phyloP scores from a whole-genome alignment of 2,329 filamentous ascomycete genomes.

The Pezicula carpinea region DNA sequence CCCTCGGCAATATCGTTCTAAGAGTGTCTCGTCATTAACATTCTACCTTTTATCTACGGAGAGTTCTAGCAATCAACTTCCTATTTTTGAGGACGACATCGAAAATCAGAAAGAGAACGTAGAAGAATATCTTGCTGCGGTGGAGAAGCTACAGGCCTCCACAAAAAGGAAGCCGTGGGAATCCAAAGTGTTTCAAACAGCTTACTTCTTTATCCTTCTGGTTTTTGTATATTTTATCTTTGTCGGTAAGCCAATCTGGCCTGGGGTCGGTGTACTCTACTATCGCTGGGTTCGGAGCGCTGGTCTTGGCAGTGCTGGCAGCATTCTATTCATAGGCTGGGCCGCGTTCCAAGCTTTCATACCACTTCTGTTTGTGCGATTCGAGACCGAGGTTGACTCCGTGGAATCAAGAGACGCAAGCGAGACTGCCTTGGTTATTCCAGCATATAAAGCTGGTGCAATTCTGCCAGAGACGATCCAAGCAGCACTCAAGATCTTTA shows the following conservation, averaged over 20 bases:
- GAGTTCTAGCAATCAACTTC: not conserved
- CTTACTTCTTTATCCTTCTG: constrained; percentile 31
- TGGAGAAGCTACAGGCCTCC: not conserved
- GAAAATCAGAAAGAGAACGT: not conserved
- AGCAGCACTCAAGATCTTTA: constrained; percentile 42
- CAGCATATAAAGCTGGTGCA: constrained; percentile 41
- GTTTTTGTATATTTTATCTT: constrained; percentile 41
- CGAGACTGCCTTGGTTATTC: constrained; percentile 40
- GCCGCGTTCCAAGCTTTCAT: constrained; percentile 1
- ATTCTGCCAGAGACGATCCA: constrained; percentile 38
- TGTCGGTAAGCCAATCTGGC: constrained; percentile 40
- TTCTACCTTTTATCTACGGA: not conserved
- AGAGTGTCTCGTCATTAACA: not conserved
- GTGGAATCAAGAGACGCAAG: constrained; percentile 16
- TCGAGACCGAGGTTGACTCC: constrained; percentile 1
- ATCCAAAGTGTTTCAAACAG: constrained; percentile 29
- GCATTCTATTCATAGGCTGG: constrained; percentile 33
- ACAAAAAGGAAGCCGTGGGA: not conserved
- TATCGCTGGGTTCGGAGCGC: not conserved
- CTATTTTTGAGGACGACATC: not conserved
- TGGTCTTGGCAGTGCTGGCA: constrained; percentile 9
- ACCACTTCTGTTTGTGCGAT: not conserved
- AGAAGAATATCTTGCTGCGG: not conserved
- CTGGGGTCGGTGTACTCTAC: constrained; percentile 23
- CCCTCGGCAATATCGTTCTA: too few relatives aligned